A percentile compares a stretch with the other conserved stretches of the same genome.
phyloP scores from a whole-genome alignment of 805 yeast species.

The Candida ponderosae region DNA sequence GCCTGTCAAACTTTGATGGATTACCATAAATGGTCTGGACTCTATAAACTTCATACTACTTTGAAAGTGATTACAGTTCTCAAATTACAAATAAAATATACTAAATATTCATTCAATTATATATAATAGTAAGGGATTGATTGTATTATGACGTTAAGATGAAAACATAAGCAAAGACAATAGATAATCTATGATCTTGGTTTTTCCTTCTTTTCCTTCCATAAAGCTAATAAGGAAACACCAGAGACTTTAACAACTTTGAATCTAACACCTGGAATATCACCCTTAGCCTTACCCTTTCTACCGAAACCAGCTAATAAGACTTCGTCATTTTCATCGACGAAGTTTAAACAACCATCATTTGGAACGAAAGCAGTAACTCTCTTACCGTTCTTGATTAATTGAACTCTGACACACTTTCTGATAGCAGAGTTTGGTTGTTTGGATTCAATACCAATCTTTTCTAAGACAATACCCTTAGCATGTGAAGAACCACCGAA shows the following conservation, averaged over 20 bases:
- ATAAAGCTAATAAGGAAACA: constrained; percentile 98
- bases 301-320: constrained; percentile 99
- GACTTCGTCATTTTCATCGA: constrained; percentile 99
- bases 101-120: constrained; percentile 9
- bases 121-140: constrained; percentile 3
- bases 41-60: background rate
- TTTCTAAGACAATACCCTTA: constrained; percentile 99
- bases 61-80: background rate
- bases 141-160: background rate
- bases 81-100: constrained; percentile 8
- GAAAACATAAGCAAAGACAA: constrained; percentile 1
- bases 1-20: too few species aligned
- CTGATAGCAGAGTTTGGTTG: constrained; percentile 99
- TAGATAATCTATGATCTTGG: constrained; percentile 79
- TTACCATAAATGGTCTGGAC: too few species aligned
- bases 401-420: constrained; percentile 99
- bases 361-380: constrained; percentile 99
- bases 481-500: constrained; percentile 99
- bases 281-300: constrained; percentile 99
- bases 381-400: constrained; percentile 99
- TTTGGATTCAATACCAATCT: constrained; percentile 99
- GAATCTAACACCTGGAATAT: constrained; percentile 99
- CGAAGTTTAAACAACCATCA: constrained; percentile 99
- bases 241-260: constrained; percentile 99
- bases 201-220: constrained; percentile 99